Evolutionary conservation across 805 yeast genomes (phyloP), one percentile per base, ranked within the genome.

Genomic region (Saturnispora besseyi): DNA sequence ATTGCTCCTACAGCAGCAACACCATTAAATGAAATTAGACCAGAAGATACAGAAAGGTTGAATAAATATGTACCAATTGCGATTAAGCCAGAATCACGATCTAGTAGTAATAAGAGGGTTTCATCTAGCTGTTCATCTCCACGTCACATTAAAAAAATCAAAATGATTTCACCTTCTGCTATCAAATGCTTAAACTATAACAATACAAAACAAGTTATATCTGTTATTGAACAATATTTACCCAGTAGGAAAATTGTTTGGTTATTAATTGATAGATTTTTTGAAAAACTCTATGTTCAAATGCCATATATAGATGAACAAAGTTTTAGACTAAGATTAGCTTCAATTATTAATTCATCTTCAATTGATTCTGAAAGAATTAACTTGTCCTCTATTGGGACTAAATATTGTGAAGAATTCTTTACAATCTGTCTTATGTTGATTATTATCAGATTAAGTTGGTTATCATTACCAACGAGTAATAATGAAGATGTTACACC

Each of bases 241-340:
- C 90, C 90, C 0, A 71, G 67, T 29, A 75, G 76, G 56, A 71
- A 70, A 51, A 72, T 78, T 1, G 70, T 82, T 8, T 77, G 84
- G 78, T 58, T 72, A 42, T 66, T 81, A 45, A 65, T 83, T 29
- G 78, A 81, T 51, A 67, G 81, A 54, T 84, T 77, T 54, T 84
- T 84, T 59, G 71, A 70, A 10, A 70, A 73, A 32, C 64, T 83
- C 5, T 84, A 84, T 60, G 75, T 85, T 12, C 81, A 76, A 50
- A 69, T 83, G 57, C 90, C 93, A 3, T 79, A 76, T 53, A 64
- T 83, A 32, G 88, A 83, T 62, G 87, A 83, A 59, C 66, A 57
- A 47, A 68, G 68, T 9, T 77, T 79, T 59, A 71, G 71, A 48
- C 55, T 55, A 18, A 73, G 74, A 45, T 61, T 79, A 15, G 55